Evolutionary conservation across 2,329 filamentous ascomycete genomes (phyloP).

Genomic region (Ophiocordyceps sinensis): DNA sequence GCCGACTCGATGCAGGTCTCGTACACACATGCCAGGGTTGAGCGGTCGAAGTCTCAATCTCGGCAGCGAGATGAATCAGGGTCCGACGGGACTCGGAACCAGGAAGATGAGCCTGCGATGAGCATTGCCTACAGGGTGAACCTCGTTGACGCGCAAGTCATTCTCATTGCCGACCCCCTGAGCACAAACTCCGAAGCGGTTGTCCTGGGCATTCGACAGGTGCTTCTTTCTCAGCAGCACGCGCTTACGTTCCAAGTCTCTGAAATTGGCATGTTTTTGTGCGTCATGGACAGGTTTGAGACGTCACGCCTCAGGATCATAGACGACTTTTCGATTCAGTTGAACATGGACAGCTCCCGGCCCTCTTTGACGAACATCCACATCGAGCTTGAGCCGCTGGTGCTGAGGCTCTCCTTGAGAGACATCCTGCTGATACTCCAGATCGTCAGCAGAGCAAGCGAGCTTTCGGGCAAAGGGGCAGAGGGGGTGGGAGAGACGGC

Average conservation of each 20-base stretch:
- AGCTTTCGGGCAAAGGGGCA: slow-evolving; percentile 57
- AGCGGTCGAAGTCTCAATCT: slow-evolving; percentile 14
- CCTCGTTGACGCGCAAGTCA: slow-evolving; percentile 89
- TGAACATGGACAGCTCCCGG: slow-evolving; percentile 64
- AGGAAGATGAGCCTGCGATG: slow-evolving; percentile 30
- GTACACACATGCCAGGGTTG: slow-evolving; percentile 22
- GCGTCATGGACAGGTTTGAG: slow-evolving; percentile 96
- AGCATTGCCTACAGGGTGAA: slow-evolving; percentile 81
- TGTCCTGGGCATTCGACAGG: slow-evolving; percentile 85
- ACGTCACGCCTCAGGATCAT: slow-evolving; percentile 80
- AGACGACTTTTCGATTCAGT: slow-evolving; percentile 86
- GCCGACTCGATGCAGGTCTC: slow-evolving; percentile 40
- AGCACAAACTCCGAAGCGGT: slow-evolving; percentile 88
- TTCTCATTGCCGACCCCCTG: slow-evolving; percentile 87
- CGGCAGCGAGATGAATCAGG: slow-evolving; percentile 9
- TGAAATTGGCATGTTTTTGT: slow-evolving; percentile 94
- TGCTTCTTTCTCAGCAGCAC: slow-evolving; percentile 86
- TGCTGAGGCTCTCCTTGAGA: slow-evolving; percentile 76
- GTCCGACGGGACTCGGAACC: slow-evolving; percentile 5
- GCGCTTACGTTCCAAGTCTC: slow-evolving; percentile 86
- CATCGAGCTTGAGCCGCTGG: slow-evolving; percentile 78
- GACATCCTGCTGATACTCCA: slow-evolving; percentile 92
- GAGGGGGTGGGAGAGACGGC: slow-evolving; percentile 21
- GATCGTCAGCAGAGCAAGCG: slow-evolving; percentile 80
- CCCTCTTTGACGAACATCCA: slow-evolving; percentile 61